Evolutionary conservation across 306 rosid species (phyloP), one percentile per base, ranked within the genome.

Genomic region (Pyrus pyrifolia): DNA sequence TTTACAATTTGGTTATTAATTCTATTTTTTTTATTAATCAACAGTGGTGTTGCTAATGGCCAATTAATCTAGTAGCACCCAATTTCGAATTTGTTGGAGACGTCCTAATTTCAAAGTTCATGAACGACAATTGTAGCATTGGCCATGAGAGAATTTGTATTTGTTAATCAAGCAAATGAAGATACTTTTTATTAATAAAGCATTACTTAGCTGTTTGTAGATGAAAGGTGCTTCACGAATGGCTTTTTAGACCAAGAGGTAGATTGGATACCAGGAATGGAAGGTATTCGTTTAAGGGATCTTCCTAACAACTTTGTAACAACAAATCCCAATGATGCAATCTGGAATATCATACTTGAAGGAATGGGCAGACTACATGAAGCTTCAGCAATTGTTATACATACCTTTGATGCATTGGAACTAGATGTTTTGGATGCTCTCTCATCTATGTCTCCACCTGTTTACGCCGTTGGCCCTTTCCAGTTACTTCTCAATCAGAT

Each of bases 341-440:
- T 4, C 2, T 57, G 69, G 13, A 38, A 40, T 7, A 0, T 3
- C 40, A 11, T 5, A 2, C 19, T 57, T 1, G 49, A 71, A 52
- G 30, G 1, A 31, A 4, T 21, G 0, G 11, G 29, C 0, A 52
- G 62, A 18, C 4, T 11, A 10, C 29, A 9, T 3, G 58, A 29
- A 70, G 74, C 74, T 70, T 17, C 61, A 18, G 27, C 27, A 3
- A 5, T 49, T 29, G 12, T 29, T 29, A 1, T 70, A 9, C 63
- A 30, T 51, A 70, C 74, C 4, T 70, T 70, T 51, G 46, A 70
- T 70, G 64, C 75, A 2, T 53, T 71, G 75, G 75, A 71, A 49
- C 0, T 1, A 0, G 2, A 51, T 5, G 46, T 71, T 30, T 11
- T 71, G 64, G 31, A 71, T 19, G 49, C 64, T 53, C 17, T 71